phyloP scores from a whole-genome alignment of 495 filamentous ascomycete species.

The Cryomyces minteri region DNA sequence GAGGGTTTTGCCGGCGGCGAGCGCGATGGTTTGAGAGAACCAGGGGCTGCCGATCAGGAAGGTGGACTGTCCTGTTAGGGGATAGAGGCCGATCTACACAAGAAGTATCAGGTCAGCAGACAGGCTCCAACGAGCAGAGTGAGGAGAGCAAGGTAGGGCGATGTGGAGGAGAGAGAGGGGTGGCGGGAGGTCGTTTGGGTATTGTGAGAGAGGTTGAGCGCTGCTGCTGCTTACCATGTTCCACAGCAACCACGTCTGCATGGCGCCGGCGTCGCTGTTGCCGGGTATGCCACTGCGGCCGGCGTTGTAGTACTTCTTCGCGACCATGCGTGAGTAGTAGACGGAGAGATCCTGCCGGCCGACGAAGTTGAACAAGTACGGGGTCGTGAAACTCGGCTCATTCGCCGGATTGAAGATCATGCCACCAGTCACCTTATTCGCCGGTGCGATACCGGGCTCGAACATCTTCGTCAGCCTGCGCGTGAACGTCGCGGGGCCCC shows the following conservation, averaged over 20 bases:
- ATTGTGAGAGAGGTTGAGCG: too few species aligned
- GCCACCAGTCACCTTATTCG: conserved; percentile 20
- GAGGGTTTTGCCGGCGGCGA: conserved; percentile 35
- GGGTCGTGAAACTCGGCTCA: conserved; percentile 49
- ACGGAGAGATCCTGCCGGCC: conserved; percentile 40
- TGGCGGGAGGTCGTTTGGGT: too few species aligned
- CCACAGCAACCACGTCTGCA: conserved; percentile 53
- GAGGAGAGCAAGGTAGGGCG: too few species aligned
- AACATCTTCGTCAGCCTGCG: conserved; percentile 45
- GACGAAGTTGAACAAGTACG: conserved; percentile 55
- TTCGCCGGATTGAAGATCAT: conserved; percentile 53
- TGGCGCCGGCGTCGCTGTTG: conserved; percentile 51
- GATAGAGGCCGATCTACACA: conserved; percentile 39
- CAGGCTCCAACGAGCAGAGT: too few species aligned
- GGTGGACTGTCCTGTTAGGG: conserved; percentile 42
- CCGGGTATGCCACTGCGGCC: conserved; percentile 35
- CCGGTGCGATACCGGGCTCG: conserved; percentile 30
- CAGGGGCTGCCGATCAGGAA: conserved; percentile 47
- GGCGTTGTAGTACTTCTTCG: conserved; percentile 32
- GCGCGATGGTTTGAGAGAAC: conserved; percentile 41
- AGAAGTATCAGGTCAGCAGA: too few species aligned
- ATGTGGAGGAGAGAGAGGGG: too few species aligned
- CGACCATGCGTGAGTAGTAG: conserved; percentile 31
- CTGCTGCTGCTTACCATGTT: conserved; percentile 23
- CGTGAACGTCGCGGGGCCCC: conserved; percentile 37